These are phyloP conservation scores for Penicillium occitanis DNA, from an alignment of 2,329 filamentous ascomycete species.

Conservation along the genomic window DNA sequence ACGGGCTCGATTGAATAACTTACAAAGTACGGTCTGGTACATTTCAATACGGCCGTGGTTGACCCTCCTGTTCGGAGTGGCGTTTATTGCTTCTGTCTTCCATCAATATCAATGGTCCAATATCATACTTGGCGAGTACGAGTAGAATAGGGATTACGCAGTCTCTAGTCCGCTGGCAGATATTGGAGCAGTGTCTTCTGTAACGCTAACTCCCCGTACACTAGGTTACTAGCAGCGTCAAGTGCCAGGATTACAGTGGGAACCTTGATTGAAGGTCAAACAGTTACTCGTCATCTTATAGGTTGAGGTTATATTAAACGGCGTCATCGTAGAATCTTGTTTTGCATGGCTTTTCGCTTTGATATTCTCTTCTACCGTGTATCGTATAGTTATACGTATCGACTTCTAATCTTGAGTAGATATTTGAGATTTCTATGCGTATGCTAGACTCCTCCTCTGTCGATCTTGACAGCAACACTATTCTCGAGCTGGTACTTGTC, in stretches of 20 bases:
- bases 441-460: background rate
- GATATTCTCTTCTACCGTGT: background rate
- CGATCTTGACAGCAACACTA: background rate
- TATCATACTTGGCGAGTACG: background rate
- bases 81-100: background rate
- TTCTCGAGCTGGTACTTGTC: background rate
- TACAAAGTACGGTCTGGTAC: background rate
- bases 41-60: background rate
- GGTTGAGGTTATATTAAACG: slow-evolving; percentile 7
- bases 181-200: background rate
- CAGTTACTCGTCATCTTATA: background rate
- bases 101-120: background rate
- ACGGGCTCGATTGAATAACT: background rate
- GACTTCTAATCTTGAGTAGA: too few species aligned
- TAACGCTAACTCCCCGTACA: background rate
- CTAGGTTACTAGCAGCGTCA: background rate
- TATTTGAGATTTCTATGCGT: too few species aligned
- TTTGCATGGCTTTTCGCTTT: background rate
- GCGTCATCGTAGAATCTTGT: slow-evolving; percentile 7
- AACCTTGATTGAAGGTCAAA: background rate
- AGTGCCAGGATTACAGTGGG: background rate
- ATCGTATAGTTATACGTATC: too few species aligned
- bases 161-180: background rate
- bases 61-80: background rate
- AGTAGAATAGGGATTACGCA: background rate